Evolutionary conservation across 768 basidiomycete species (phyloP).

Genomic region (Tricholoma terreum): DNA sequence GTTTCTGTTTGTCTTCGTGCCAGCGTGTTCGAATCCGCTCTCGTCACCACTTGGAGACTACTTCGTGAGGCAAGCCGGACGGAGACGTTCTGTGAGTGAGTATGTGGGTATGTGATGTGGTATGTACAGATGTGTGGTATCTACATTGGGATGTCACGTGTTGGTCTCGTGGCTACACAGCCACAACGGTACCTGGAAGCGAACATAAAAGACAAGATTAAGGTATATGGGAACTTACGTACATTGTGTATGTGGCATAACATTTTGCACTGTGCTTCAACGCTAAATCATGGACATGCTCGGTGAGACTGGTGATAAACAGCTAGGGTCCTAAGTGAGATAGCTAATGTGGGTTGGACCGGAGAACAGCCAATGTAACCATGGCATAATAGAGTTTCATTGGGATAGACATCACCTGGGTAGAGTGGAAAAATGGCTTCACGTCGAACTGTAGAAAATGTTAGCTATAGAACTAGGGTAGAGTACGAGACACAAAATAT

Average conservation of each 20-base stretch:
- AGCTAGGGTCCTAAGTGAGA: constrained; percentile 2
- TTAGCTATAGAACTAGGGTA: neutral
- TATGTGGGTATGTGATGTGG: too few species aligned
- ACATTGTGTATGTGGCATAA: constrained; percentile 13
- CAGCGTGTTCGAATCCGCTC: neutral
- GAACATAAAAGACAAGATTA: neutral
- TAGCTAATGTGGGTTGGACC: constrained; percentile 4
- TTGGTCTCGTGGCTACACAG: too few species aligned
- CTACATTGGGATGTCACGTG: too few species aligned
- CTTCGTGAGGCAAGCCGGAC: too few species aligned
- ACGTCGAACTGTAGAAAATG: neutral
- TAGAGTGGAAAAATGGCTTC: neutral
- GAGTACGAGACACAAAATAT: neutral
- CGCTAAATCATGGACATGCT: constrained; percentile 8
- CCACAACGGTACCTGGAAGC: neutral
- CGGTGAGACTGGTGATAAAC: constrained; percentile 7
- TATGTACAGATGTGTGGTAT: too few species aligned
- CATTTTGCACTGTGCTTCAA: constrained; percentile 8
- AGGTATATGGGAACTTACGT: neutral
- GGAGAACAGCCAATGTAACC: constrained; percentile 9
- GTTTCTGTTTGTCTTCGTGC: neutral
- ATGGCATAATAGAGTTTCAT: constrained; percentile 6
- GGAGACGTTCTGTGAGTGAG: too few species aligned
- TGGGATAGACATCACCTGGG: constrained; percentile 4
- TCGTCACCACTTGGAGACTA: neutral